Conservation (phyloP, 768 basidiomycete species). For the Auricularia cornea region DNA sequence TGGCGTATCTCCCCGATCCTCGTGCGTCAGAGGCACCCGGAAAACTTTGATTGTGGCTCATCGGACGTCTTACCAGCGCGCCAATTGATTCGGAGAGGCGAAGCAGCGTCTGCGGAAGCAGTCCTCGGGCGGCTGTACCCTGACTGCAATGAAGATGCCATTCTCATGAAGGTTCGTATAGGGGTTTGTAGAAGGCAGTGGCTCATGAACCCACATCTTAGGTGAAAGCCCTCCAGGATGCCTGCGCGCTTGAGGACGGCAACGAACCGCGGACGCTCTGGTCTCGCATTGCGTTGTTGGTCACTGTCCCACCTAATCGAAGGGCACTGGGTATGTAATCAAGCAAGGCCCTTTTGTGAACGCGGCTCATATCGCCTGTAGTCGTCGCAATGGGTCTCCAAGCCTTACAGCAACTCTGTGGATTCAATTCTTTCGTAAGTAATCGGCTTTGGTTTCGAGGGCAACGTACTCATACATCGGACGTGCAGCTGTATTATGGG, state of each 20-base stretch:
- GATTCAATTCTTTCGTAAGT: constrained; percentile 65
- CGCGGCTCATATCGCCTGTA: constrained; percentile 14
- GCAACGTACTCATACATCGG: not conserved
- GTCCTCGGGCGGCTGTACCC: constrained; percentile 66
- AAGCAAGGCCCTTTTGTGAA: not conserved
- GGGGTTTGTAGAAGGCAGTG: not conserved
- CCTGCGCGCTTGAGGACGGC: constrained; percentile 54
- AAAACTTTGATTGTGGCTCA: not conserved
- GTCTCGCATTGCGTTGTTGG: constrained; percentile 50
- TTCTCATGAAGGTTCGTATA: constrained; percentile 45
- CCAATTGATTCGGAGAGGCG: constrained; percentile 53
- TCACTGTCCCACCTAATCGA: constrained; percentile 50
- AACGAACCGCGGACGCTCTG: constrained; percentile 19
- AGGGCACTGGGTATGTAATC: constrained; percentile 53
- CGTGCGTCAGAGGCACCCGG: constrained; percentile 37
- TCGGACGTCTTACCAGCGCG: constrained; percentile 34
- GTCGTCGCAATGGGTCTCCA: constrained; percentile 76
- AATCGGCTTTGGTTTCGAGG: constrained; percentile 2
- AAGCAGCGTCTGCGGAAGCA: constrained; percentile 39
- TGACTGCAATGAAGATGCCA: constrained; percentile 50
- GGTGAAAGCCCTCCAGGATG: constrained; percentile 52
- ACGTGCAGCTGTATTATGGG: not conserved
- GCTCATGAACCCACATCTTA: not conserved
- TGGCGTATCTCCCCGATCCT: constrained; percentile 69
- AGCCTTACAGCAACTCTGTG: constrained; percentile 76